Conservation (phyloP, 1,284 basidiomycete species). For the Trichosporon sp. region DNA sequence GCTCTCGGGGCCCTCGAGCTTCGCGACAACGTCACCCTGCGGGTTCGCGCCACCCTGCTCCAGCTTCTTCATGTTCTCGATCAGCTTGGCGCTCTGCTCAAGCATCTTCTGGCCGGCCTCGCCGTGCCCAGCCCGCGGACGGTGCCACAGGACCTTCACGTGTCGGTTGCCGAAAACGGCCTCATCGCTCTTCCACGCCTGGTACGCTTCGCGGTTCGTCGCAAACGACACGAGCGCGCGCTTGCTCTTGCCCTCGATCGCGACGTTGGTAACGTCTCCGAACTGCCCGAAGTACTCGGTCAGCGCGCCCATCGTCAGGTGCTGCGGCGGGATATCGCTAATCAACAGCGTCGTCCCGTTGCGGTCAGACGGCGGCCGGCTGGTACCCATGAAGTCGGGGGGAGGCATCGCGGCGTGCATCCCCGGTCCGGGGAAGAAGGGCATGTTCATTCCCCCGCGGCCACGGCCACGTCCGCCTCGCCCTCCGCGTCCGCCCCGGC, state of each 20-base stretch:
- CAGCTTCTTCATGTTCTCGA: slow-evolving; percentile 58
- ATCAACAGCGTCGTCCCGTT: slow-evolving; percentile 83
- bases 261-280: slow-evolving; percentile 88
- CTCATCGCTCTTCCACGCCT: slow-evolving; percentile 87
- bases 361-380: slow-evolving; percentile 50
- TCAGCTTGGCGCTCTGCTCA: slow-evolving; percentile 67
- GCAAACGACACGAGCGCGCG: slow-evolving; percentile 80
- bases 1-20: slow-evolving; percentile 35
- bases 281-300: slow-evolving; percentile 89
- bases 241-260: slow-evolving; percentile 71
- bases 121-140: slow-evolving; percentile 81
- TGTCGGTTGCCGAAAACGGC: slow-evolving; percentile 91
- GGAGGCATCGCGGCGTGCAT: slow-evolving; percentile 7
- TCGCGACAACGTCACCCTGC: slow-evolving; percentile 31
- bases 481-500: slow-evolving; percentile 53
- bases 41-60: slow-evolving; percentile 27
- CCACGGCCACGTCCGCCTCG: slow-evolving; percentile 45
- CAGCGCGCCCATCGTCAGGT: slow-evolving; percentile 70
- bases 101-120: slow-evolving; percentile 66
- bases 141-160: slow-evolving; percentile 91
- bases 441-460: slow-evolving; percentile 33
- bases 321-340: slow-evolving; percentile 85
- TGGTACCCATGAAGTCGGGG: slow-evolving; percentile 19
- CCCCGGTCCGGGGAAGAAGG: slow-evolving; percentile 15
- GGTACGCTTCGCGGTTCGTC: slow-evolving; percentile 76